Percentiles rank a stretch among this genome's conserved stretches.
phyloP scores from a whole-genome alignment of 164 flowering plant genomes.

The Piper betle region DNA sequence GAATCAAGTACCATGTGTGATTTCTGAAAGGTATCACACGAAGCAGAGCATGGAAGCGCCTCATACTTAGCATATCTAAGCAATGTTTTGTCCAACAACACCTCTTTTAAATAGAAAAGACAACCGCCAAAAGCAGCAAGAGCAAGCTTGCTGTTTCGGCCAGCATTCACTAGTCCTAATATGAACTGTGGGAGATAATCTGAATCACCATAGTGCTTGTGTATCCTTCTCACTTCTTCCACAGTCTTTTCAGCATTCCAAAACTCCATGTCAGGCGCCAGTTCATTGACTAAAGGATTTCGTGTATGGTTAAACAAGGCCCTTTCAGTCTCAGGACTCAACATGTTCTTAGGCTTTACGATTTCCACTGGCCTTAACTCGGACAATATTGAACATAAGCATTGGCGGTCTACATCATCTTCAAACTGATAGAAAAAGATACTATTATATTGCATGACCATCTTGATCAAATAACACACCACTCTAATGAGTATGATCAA shows the following conservation, averaged over 20 bases:
- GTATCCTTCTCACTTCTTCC: constrained; percentile 39
- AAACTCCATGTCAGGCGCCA: constrained; percentile 58
- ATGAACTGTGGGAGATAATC: constrained; percentile 48
- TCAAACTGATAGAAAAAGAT: constrained; percentile 28
- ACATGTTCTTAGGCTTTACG: constrained; percentile 70
- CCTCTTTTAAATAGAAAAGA: constrained; percentile 68
- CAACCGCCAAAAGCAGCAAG: constrained; percentile 92
- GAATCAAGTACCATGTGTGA: constrained; percentile 87
- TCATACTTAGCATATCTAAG: constrained; percentile 91
- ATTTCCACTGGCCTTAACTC: constrained; percentile 94
- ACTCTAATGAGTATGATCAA: not conserved
- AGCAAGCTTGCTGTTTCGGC: constrained; percentile 45
- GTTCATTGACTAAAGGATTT: constrained; percentile 72
- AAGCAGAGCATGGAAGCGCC: constrained; percentile 53
- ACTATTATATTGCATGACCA: too few relatives aligned
- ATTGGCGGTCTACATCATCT: constrained; percentile 80
- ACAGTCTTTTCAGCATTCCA: constrained; percentile 88
- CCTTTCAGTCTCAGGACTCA: constrained; percentile 72
- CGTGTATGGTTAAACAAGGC: constrained; percentile 59
- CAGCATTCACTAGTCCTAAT: constrained; percentile 35
- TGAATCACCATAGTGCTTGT: constrained; percentile 14
- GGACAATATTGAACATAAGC: constrained; percentile 52
- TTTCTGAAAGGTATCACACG: constrained; percentile 34
- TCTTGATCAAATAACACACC: not conserved
- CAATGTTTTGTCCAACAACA: constrained; percentile 69